A percentile compares a stretch with the other conserved stretches of the same genome.
phyloP scores from a whole-genome alignment of 805 yeast genomes.

The Danielia oregonensis region DNA sequence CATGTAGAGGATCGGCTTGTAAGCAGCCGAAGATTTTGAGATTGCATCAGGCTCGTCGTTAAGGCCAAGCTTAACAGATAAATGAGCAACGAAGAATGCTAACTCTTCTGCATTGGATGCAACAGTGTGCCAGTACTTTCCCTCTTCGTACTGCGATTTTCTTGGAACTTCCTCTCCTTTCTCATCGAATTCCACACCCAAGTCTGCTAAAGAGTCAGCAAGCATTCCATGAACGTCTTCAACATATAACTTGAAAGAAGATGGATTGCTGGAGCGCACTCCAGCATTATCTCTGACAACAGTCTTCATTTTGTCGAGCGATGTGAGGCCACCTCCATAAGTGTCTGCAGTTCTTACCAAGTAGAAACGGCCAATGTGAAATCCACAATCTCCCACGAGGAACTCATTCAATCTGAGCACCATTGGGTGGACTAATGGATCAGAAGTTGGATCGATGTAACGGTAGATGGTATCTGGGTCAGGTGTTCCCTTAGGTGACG shows the following conservation, averaged over 20 bases:
- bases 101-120: slow-evolving; percentile 31
- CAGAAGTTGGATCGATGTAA: slow-evolving; percentile 37
- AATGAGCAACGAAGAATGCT: slow-evolving; percentile 20
- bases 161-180: slow-evolving; percentile 26
- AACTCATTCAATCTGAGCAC: slow-evolving; percentile 32
- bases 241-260: slow-evolving; percentile 38
- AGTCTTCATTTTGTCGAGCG: slow-evolving; percentile 31
- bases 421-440: slow-evolving; percentile 33
- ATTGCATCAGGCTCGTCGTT: slow-evolving; percentile 5
- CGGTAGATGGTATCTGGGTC: slow-evolving; percentile 12
- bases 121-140: slow-evolving; percentile 31
- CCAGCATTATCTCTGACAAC: slow-evolving; percentile 13
- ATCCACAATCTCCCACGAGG: slow-evolving; percentile 39
- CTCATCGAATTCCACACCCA: slow-evolving; percentile 34
- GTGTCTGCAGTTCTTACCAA: slow-evolving; percentile 34
- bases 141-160: slow-evolving; percentile 2
- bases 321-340: slow-evolving; percentile 32
- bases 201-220: slow-evolving; percentile 20
- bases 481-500: not conserved
- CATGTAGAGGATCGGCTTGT: slow-evolving; percentile 27
- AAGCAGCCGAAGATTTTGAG: slow-evolving; percentile 18
- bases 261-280: slow-evolving; percentile 15
- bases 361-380: slow-evolving; percentile 37
- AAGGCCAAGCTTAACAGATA: slow-evolving; percentile 22
- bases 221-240: slow-evolving; percentile 37